Conservation (phyloP, 768 basidiomycete genomes). For the Kwoniella mangroviensis region DNA sequence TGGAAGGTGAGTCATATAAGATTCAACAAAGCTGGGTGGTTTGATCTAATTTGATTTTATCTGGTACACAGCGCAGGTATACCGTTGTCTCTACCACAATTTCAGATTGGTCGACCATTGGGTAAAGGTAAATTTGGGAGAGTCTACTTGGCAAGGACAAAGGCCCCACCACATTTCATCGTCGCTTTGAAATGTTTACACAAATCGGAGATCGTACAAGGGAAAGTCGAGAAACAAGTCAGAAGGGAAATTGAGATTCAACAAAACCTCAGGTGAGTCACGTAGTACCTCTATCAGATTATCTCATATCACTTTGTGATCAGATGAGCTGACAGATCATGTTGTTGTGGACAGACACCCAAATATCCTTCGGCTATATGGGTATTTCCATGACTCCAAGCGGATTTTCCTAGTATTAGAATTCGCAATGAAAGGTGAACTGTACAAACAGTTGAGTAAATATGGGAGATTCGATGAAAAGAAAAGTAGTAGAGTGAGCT, state of each 20-base stretch:
- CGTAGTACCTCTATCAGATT: background rate
- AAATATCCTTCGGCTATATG: constrained; percentile 89
- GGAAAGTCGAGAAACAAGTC: constrained; percentile 93
- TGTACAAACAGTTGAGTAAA: constrained; percentile 93
- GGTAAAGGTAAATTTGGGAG: constrained; percentile 99
- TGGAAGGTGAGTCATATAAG: constrained; percentile 55
- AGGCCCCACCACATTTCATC: constrained; percentile 83
- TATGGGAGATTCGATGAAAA: constrained; percentile 85
- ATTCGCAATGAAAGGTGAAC: constrained; percentile 93
- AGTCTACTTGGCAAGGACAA: constrained; percentile 97
- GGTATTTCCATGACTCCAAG: constrained; percentile 97
- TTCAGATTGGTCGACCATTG: constrained; percentile 92
- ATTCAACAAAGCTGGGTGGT: background rate
- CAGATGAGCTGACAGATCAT: background rate
- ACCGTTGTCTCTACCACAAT: constrained; percentile 81
- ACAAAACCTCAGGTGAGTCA: constrained; percentile 71
- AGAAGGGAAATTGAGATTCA: constrained; percentile 98
- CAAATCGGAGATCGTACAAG: constrained; percentile 92
- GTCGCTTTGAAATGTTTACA: constrained; percentile 95
- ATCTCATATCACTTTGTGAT: background rate
- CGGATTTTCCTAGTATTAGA: constrained; percentile 98
- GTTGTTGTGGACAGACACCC: constrained; percentile 68
- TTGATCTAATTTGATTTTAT: background rate
- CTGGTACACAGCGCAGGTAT: constrained; percentile 23
- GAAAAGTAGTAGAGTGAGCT: constrained; percentile 67